Base-by-base conservation (phyloP, 1,284 basidiomycete genomes). In the Laetiporus sulphureus region DNA sequence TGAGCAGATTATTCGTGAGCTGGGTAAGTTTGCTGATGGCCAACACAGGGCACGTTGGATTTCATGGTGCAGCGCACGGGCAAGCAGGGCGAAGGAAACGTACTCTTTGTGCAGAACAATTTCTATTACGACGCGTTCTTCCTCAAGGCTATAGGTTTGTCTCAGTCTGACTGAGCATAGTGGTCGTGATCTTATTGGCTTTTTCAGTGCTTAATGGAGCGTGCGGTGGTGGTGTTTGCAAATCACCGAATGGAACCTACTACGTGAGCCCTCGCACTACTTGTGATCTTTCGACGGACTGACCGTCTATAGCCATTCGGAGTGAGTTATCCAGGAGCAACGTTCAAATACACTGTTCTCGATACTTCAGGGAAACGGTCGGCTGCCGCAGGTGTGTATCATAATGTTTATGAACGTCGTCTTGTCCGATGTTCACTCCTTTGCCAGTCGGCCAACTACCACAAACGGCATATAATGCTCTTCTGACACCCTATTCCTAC, bases 101-200 rank as follows among this genome's bases (percentile, higher is more conserved):
- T 93, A 12, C 64, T 82, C 1, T 97, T 99, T 54, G 71, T 99
- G 31, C 92, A 96, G 64, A 99, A 99, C 62, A 98, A 98, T 64
- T 92, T 93, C 57, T 99, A 96, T 59, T 93, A 94, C 58, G 96
- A 99, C 55, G 94, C 96, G 0, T 99, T 99, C 71, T 99, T 99
- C 77, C 73, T 99, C 45, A 98, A 98, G 61, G 90, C 93, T 1
- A 87, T 95, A 38, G 83, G 90, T 92, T 38, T 36, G 77, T 40
- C 41, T 12, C 2, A 24, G 18, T 13, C 10, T n/a, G n/a, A n/a
- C n/a, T n/a, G n/a, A n/a, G n/a, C n/a, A n/a, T n/a, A n/a, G 4
- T 36, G 15, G 19, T 13, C 33, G 31, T 42, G 29, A 32, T 31
- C 3, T 27, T 22, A 13, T 35, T 19, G 10, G n/a, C 2, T n/a